Percentiles rank a stretch among this genome's conserved stretches.
phyloP scores from a whole-genome alignment of 495 filamentous ascomycete species.

The Podospora australis region DNA sequence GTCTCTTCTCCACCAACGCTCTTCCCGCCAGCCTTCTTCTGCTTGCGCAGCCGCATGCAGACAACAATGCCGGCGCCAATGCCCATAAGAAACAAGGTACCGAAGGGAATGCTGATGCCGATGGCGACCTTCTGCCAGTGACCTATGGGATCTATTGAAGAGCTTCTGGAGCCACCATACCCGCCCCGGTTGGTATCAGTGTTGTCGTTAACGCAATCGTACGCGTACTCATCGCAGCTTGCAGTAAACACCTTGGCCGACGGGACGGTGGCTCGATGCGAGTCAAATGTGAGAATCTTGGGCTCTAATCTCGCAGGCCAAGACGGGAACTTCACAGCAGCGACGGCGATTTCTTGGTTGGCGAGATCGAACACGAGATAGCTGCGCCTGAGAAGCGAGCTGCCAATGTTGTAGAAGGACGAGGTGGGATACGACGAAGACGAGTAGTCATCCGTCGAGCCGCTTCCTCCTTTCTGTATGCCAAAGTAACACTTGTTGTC shows the following conservation, averaged over 20 bases:
- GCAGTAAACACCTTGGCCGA: slow-evolving; percentile 16
- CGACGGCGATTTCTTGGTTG: slow-evolving; percentile 71
- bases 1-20: background rate
- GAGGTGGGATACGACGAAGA: slow-evolving; percentile 35
- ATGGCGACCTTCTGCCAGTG: slow-evolving; percentile 15
- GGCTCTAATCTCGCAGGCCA: slow-evolving; percentile 9
- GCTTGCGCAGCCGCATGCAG: slow-evolving; percentile 10
- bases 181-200: background rate
- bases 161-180: background rate
- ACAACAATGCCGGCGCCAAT: slow-evolving; percentile 7
- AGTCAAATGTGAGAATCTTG: slow-evolving; percentile 24
- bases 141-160: background rate
- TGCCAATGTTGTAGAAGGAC: slow-evolving; percentile 60
- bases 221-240: background rate
- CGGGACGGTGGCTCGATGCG: slow-evolving; percentile 23
- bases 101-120: slow-evolving; percentile 15
- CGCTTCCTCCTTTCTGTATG: slow-evolving; percentile 51
- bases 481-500: slow-evolving; percentile 55
- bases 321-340: slow-evolving; percentile 64
- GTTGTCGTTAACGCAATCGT: background rate
- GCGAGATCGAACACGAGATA: slow-evolving; percentile 79
- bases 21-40: background rate
- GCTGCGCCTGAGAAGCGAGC: slow-evolving; percentile 74
- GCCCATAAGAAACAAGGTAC: slow-evolving; percentile 9
- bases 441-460: background rate